Base-by-base conservation (phyloP, 2,329 filamentous ascomycete species). In the Fonsecaea monophora region DNA sequence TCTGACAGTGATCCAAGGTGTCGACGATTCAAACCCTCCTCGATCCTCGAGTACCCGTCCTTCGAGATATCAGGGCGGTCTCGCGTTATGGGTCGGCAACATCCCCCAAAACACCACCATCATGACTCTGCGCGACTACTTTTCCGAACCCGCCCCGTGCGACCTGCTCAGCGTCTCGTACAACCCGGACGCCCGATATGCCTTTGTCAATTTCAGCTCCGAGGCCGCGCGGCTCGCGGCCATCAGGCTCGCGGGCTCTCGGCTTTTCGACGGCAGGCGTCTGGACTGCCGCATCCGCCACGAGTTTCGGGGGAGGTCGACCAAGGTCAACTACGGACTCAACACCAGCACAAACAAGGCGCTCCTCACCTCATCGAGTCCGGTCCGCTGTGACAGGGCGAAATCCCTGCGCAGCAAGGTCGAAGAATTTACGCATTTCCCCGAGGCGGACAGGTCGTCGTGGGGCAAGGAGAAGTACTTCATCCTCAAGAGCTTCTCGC, bases 1-100 rank as follows among this genome's bases (percentile, higher is more conserved):
- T 3, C 45, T 25, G 13, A 50, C 45, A 9, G 18, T 25, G n/a
- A 50, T n/a, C 18, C 45, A 50, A 50, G 18, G 9, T 21, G 10
- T 12, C 18, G 18, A 12, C 18, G 37, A 38, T 12, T 37, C 12
- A 35, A 15, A 10, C 8, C 53, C 21, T 35, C 25, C 53, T 37
- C 53, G 35, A 4, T 30, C 30, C 21, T 30, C 25, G n/a, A 55
- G 12, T 15, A n/a, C 7, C 18, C 9, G 3, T 50, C 3, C 13
- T 21, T 40, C 60, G 12, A 64, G 48, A 57, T 25, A 40, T 21
- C 65, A 63, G 65, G 68, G 62, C 34, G 61, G 65, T 3, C 50
- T 66, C 48, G 65, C 68, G 5, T 38, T 70, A 62, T 70, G 68
- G 68, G 65, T 70, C 5, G 68, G 68, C 42, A 70, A 70, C n/a